Evolutionary conservation across 2,329 filamentous ascomycete species (phyloP).

Genomic region (Ustilaginoidea virens): DNA sequence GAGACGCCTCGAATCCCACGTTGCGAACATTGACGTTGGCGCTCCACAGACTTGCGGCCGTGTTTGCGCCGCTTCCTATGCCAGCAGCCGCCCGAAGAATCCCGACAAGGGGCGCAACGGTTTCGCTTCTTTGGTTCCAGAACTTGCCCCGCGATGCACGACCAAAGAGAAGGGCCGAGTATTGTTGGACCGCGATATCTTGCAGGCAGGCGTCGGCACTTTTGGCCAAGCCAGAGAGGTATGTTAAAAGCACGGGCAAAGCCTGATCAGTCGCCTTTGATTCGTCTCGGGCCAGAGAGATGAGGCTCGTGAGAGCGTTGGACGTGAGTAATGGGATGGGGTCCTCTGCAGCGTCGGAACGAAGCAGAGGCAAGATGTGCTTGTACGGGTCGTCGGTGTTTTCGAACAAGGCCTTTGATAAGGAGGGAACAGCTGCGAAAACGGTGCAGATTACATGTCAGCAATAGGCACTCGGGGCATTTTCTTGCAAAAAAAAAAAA

Average conservation of each 20-base stretch:
- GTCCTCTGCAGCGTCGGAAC: slow-evolving; percentile 59
- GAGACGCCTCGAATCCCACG: slow-evolving; percentile 43
- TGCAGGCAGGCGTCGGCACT: slow-evolving; percentile 79
- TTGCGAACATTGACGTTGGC: slow-evolving; percentile 36
- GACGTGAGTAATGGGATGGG: slow-evolving; percentile 81
- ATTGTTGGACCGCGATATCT: slow-evolving; percentile 88
- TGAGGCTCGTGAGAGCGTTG: slow-evolving; percentile 67
- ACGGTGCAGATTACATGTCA: no score
- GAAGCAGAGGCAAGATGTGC: slow-evolving; percentile 73
- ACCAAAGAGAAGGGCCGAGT: slow-evolving; percentile 70
- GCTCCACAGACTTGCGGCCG: slow-evolving; percentile 46
- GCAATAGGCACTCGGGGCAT: no score
- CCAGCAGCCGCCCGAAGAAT: slow-evolving; percentile 69
- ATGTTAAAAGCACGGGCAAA: slow-evolving; percentile 69
- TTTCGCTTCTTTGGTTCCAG: slow-evolving; percentile 83
- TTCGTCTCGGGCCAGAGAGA: slow-evolving; percentile 51
- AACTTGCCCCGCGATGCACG: slow-evolving; percentile 64
- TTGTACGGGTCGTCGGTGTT: slow-evolving; percentile 67
- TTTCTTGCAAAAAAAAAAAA: no score
- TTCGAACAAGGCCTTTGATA: slow-evolving; percentile 62
- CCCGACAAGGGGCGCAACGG: slow-evolving; percentile 63
- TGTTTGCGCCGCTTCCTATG: slow-evolving; percentile 49
- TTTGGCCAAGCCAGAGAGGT: slow-evolving; percentile 71
- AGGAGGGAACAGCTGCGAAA: slow-evolving; percentile 54
- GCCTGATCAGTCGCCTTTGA: slow-evolving; percentile 55